Conservation (phyloP, 2,329 filamentous ascomycete species). For the Neospermospora avenae region DNA sequence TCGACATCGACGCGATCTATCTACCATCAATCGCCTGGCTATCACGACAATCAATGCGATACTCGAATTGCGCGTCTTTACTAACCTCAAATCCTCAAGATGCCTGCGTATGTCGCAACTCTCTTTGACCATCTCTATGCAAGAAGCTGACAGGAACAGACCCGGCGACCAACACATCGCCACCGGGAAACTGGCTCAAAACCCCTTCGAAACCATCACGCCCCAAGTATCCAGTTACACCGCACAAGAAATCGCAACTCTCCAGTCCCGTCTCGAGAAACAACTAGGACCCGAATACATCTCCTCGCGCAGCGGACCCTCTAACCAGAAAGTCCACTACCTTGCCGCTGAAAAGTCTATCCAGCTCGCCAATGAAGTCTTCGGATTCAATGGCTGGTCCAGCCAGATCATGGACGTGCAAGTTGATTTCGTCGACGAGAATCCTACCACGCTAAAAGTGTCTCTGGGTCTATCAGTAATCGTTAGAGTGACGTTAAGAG, state of each 20-base stretch:
- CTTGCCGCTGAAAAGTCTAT: conserved; percentile 96
- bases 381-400: conserved; percentile 97
- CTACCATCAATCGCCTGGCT: conserved; percentile 7
- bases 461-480: conserved; percentile 86
- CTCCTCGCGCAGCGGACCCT: conserved; percentile 78
- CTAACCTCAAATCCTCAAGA: conserved; percentile 30
- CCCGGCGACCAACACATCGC: conserved; percentile 63
- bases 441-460: conserved; percentile 71
- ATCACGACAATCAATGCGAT: conserved; percentile 17
- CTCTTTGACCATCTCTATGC: neutral
- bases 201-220: conserved; percentile 76
- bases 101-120: conserved; percentile 44
- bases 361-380: conserved; percentile 88
- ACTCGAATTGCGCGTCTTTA: conserved; percentile 1
- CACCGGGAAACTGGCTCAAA: conserved; percentile 49
- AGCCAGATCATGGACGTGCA: conserved; percentile 93
- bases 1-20: conserved; percentile 1
- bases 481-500: conserved; percentile 81
- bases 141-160: conserved; percentile 40
- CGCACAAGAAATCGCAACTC: conserved; percentile 82
- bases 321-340: conserved; percentile 86
- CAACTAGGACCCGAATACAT: conserved; percentile 96
- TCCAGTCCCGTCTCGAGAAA: conserved; percentile 83
- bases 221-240: conserved; percentile 76
- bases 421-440: conserved; percentile 93